Evolutionary conservation across 805 yeast genomes (phyloP), one percentile per base, ranked within the genome.

Genomic region (Cyberlindnera mississippiensis): DNA sequence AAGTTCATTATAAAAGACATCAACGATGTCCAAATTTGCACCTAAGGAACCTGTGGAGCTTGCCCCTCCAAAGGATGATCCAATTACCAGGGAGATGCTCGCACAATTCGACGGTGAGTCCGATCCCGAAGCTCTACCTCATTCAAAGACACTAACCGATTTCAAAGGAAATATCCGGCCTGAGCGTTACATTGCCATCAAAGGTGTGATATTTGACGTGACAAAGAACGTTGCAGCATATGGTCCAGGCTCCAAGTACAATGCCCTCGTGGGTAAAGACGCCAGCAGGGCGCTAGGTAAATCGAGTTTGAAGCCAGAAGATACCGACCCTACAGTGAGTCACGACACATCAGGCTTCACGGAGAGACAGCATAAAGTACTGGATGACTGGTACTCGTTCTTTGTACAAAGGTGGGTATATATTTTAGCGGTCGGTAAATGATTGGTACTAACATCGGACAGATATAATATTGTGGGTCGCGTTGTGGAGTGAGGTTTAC

Each of bases 121-220:
- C 8, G 18, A 8, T 24, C 10, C 24, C 9, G 24, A 20, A 13
- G 17, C 8, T 12, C 7, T n/a, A 9, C 28, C 28, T 5, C 10
- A 19, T 13, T 22, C 36, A 20, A 14, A 20, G 6, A 3, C 24
- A 12, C 26, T 27, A 32, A 20, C 34, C 6, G 13, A 10, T 13
- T 13, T 5, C 22, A 17, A 26, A 66, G 78, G 78, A 6, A 64
- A 63, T 9, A 57, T 66, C 39, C 47, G 57, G 14, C 64, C 69
- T 7, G 62, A 72, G 44, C 72, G 85, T 49, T 87, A 80, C 61
- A 83, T 87, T 15, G 93, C 80, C 7, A 80, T 87, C 52, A 79
- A 80, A 46, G 93, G 95, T 16, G 71, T 70, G 2, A 77, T 88
- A 10, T 88, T 85, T 59, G 96, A 87, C 55, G 96, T 88, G 9